Evolutionary conservation across 192 early-diverging fungal species (phyloP).

Genomic region (Helicostylum pulchrum): DNA sequence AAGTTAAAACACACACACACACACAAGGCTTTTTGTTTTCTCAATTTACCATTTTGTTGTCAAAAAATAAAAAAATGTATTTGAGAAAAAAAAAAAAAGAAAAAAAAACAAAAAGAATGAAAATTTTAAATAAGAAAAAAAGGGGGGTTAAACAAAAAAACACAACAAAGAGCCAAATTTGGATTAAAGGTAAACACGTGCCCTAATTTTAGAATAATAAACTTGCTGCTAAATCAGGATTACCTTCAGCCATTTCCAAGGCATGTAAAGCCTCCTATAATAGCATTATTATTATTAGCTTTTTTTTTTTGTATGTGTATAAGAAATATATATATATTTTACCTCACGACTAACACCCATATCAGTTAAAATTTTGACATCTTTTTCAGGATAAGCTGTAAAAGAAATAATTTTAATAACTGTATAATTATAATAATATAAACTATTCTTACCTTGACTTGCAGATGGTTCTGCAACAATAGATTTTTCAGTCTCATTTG

Average conservation of each 20-base stretch:
- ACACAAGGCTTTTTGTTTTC: too few species aligned
- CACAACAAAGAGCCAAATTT: slow-evolving; percentile 12
- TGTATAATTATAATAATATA: too few species aligned
- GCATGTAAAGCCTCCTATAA: slow-evolving; percentile 67
- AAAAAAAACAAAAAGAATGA: background rate
- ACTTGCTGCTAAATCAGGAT: slow-evolving; percentile 84
- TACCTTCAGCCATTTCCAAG: slow-evolving; percentile 76
- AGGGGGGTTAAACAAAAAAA: background rate
- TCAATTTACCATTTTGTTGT: background rate
- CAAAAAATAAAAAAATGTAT: background rate
- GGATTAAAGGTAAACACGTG: slow-evolving; percentile 12
- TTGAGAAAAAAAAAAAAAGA: slow-evolving; percentile 10
- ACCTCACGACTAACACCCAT: slow-evolving; percentile 72
- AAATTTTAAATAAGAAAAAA: slow-evolving; percentile 1
- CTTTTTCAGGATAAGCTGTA: slow-evolving; percentile 54
- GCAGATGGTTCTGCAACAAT: slow-evolving; percentile 27
- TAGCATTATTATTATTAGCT: background rate
- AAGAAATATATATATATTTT: background rate
- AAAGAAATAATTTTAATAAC: background rate
- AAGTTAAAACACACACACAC: too few species aligned
- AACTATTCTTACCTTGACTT: background rate
- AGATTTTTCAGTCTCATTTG: slow-evolving; percentile 36
- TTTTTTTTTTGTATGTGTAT: too few species aligned
- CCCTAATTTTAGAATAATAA: slow-evolving; percentile 65
- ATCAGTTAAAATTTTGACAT: slow-evolving; percentile 69